Evolutionary conservation across 2,329 filamentous ascomycete species (phyloP), one percentile per base, ranked within the genome.

Genomic region (Fragosphaeria purpurea): DNA sequence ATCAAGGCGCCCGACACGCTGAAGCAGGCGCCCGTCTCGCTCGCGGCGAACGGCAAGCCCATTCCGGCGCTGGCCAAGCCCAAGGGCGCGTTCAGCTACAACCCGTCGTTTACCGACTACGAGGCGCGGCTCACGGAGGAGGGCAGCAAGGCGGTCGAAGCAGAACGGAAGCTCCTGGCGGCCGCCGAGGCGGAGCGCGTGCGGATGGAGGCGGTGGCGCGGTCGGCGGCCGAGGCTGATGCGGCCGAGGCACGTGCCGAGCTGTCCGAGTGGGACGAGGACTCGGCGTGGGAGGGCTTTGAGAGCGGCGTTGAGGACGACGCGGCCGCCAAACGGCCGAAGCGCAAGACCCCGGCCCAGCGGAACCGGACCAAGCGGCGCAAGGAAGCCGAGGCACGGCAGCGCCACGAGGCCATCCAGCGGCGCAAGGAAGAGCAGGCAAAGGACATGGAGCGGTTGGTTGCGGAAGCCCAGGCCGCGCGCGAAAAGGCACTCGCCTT

Each of bases 221-320:
- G 72, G 41, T 90, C 85, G 8, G 82, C 84, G 13, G 86, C 85
- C 3, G 79, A 86, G 58, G 83, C 85, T 3, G 85, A 89, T 46
- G 86, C 86, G 12, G 83, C 82, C 0, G 82, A 87, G 61, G 77
- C 79, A 55, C 79, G 76, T 45, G 77, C 77, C 4, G 76, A 83
- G 46, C 61, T 85, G 52, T 83, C 79, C 0, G 80, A 81, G 64
- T 91, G 80, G 73, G 88, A 94, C 53, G 86, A 91, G 60, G 90
- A 95, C 63, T 93, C 86, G 44, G 89, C 87, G 11, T 96, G 89
- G 88, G 91, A 90, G 65, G 86, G 86, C 0, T 81, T 88, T 57
- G 84, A 95, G 70, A 95, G 88, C 63, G 89, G 88, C 50, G 79
- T 77, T 8, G 84, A 88, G 58, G 84, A 87, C 55, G 71, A 77